Evolutionary conservation across 2,329 filamentous ascomycete species (phyloP).

Genomic region (Endothia cerciana): DNA sequence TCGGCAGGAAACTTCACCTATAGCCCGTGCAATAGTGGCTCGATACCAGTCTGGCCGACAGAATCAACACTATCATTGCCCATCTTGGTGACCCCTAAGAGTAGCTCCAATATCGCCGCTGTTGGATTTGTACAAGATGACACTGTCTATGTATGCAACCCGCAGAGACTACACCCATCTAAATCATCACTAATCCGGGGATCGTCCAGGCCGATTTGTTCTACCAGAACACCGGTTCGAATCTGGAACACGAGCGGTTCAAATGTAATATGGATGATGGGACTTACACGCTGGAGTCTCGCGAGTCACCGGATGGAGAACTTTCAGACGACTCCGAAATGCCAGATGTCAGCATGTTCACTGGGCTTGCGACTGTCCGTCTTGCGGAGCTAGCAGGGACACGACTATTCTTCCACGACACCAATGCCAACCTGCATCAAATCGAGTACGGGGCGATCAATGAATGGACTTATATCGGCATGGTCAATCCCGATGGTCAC

Average conservation of each 20-base stretch:
- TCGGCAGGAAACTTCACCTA: slow-evolving; percentile 12
- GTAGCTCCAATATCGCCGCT: slow-evolving; percentile 12
- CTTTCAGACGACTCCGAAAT: neutral
- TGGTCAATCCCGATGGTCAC: slow-evolving; percentile 10
- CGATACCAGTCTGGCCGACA: slow-evolving; percentile 7
- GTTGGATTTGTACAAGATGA: slow-evolving; percentile 8
- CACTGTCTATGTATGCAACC: slow-evolving; percentile 1
- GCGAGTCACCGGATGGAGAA: slow-evolving; percentile 3
- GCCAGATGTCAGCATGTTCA: slow-evolving; percentile 8
- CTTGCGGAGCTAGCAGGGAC: slow-evolving; percentile 7
- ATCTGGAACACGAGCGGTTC: slow-evolving; percentile 13
- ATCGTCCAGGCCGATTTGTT: slow-evolving; percentile 10
- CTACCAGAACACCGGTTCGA: slow-evolving; percentile 1
- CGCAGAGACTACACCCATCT: neutral
- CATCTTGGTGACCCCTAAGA: neutral
- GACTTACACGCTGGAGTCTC: neutral
- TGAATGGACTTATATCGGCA: slow-evolving; percentile 2
- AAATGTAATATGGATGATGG: slow-evolving; percentile 12
- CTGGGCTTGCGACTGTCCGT: slow-evolving; percentile 11
- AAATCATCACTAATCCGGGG: neutral
- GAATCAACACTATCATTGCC: neutral
- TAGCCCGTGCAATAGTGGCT: slow-evolving; percentile 15
- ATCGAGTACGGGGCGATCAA: slow-evolving; percentile 1
- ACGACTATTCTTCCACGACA: slow-evolving; percentile 17
- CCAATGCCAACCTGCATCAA: slow-evolving; percentile 1